Conservation (phyloP, 2,329 filamentous ascomycete genomes). For the Diplocarpon mali region DNA sequence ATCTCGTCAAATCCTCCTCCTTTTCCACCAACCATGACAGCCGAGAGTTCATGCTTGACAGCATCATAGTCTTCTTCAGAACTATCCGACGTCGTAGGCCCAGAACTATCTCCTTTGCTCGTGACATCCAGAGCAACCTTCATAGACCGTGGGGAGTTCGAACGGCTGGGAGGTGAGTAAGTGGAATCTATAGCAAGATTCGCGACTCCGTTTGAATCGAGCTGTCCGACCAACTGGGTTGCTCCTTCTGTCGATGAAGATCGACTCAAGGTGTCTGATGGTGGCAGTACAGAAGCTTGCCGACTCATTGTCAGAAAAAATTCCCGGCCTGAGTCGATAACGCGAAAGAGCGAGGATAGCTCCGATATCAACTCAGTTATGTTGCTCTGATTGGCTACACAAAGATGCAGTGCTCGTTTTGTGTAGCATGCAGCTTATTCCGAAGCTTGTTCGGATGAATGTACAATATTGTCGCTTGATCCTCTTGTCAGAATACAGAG, state of each 20-base stretch:
- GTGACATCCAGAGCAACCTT: slow-evolving; percentile 20
- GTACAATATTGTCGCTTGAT: too few relatives aligned
- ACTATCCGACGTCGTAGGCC: slow-evolving; percentile 18
- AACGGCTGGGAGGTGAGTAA: slow-evolving; percentile 4
- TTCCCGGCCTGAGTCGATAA: too few relatives aligned
- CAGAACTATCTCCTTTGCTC: slow-evolving; percentile 6
- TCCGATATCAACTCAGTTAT: too few relatives aligned
- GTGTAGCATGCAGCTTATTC: too few relatives aligned
- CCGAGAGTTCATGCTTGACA: slow-evolving; percentile 19
- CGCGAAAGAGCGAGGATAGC: too few relatives aligned
- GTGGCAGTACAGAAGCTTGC: background rate
- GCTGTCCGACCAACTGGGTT: slow-evolving; percentile 14
- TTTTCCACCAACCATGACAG: slow-evolving; percentile 25
- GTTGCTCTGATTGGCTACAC: too few relatives aligned
- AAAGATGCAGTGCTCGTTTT: too few relatives aligned
- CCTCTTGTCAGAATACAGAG: too few relatives aligned
- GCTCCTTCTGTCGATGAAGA: slow-evolving; percentile 14
- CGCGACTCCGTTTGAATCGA: slow-evolving; percentile 17
- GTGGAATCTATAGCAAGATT: slow-evolving; percentile 10
- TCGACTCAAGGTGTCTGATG: slow-evolving; percentile 1
- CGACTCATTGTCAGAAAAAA: background rate
- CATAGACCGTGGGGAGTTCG: slow-evolving; percentile 17
- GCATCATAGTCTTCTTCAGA: slow-evolving; percentile 27
- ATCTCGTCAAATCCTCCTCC: slow-evolving; percentile 26
- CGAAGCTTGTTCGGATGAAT: too few relatives aligned